phyloP scores from a whole-genome alignment of 164 flowering plant genomes.

The Umbilicus rupestris region DNA sequence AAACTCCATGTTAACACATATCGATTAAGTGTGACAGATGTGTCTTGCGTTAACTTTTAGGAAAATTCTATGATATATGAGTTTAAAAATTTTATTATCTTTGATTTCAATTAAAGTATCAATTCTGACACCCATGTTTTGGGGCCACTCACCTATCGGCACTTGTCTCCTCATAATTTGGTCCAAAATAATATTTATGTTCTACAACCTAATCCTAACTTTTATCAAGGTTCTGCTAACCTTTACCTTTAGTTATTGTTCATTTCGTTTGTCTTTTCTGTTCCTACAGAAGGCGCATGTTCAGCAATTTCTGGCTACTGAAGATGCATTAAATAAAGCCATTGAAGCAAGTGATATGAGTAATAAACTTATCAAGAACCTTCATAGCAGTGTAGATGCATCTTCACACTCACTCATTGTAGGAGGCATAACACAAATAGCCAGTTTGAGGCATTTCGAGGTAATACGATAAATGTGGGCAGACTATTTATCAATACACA shows the following conservation, averaged over 20 bases:
- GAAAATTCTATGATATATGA: too few species aligned
- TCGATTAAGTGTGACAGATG: not conserved
- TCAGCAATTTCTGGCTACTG: constrained; percentile 97
- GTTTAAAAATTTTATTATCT: too few species aligned
- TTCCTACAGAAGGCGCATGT: constrained; percentile 86
- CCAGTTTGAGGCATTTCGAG: constrained; percentile 64
- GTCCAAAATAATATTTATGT: too few species aligned
- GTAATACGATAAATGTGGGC: not conserved
- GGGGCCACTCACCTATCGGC: too few species aligned
- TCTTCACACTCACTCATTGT: constrained; percentile 35
- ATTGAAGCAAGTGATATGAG: constrained; percentile 74
- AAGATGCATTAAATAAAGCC: constrained; percentile 96
- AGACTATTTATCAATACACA: not conserved
- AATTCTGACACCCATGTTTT: too few species aligned
- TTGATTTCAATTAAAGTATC: too few species aligned
- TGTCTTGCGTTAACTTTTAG: too few species aligned
- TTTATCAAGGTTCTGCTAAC: not conserved
- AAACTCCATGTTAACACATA: not conserved
- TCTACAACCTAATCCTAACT: too few species aligned
- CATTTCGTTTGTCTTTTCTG: constrained; percentile 4
- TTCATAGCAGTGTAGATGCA: constrained; percentile 56
- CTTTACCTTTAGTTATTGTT: not conserved
- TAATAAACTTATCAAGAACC: constrained; percentile 60
- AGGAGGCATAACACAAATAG: constrained; percentile 61
- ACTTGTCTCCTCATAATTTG: too few species aligned